Conservation (phyloP, 371 early-diverging fungal genomes). For the Phascolomyces articulosus region DNA sequence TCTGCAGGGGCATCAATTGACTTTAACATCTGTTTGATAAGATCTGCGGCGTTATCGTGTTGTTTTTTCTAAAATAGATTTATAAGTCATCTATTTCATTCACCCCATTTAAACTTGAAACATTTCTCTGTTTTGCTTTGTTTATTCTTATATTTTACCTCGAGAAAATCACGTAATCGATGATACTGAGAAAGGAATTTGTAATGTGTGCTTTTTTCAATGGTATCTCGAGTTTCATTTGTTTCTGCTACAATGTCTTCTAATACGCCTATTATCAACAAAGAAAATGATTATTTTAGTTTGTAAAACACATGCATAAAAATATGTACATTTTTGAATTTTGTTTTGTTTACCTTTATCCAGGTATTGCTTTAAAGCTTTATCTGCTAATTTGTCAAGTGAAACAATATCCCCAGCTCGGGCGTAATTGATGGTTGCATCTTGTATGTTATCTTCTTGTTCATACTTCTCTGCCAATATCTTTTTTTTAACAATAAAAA, state of each 20-base stretch:
- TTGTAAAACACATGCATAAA: no score
- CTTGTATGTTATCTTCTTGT: constrained; percentile 2
- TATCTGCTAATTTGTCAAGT: constrained; percentile 26
- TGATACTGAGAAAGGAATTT: constrained; percentile 22
- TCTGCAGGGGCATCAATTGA: constrained; percentile 19
- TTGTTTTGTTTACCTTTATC: constrained; percentile 11
- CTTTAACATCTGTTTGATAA: constrained; percentile 9
- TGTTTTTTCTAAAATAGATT: neutral
- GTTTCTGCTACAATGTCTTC: constrained; percentile 15
- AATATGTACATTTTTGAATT: no score
- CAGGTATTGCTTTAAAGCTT: constrained; percentile 20
- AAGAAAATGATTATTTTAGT: no score
- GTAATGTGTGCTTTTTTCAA: constrained; percentile 24
- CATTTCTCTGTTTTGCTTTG: neutral
- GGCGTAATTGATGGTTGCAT: constrained; percentile 29
- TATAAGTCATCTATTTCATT: no score
- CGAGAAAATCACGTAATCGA: constrained; percentile 13
- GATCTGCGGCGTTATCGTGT: neutral
- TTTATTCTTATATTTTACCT: constrained; percentile 6
- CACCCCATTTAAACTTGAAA: no score
- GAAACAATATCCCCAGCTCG: constrained; percentile 22
- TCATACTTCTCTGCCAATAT: constrained; percentile 23
- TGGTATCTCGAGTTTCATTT: constrained; percentile 7
- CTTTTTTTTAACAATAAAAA: neutral
- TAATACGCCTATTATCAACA: constrained; percentile 11